These are phyloP conservation scores for Cutaneotrichosporon sp. DNA, from an alignment of 1,284 basidiomycete species.

Conservation along the genomic window DNA sequence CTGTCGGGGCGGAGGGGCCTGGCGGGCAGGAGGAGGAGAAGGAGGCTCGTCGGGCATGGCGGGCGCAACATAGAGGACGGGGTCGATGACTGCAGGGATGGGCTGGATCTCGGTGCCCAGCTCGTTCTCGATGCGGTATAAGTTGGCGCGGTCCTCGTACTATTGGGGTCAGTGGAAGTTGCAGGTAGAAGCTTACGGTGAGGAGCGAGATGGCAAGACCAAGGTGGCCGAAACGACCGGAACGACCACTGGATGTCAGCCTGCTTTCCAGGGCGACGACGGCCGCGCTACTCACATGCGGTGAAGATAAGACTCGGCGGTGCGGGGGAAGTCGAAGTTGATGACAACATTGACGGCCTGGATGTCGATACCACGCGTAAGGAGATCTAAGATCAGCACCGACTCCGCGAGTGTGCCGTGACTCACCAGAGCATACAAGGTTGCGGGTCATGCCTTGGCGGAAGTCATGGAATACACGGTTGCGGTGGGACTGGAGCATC, in stretches of 20 bases:
- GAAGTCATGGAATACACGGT: constrained; percentile 99
- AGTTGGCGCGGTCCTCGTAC: constrained; percentile 95
- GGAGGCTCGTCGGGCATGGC: constrained; percentile 34
- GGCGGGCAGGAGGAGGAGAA: constrained; percentile 27
- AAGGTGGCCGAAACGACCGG: constrained; percentile 94
- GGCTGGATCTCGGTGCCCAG: constrained; percentile 97
- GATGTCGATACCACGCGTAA: constrained; percentile 99
- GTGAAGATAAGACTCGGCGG: constrained; percentile 97
- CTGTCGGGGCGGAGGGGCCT: constrained; percentile 19
- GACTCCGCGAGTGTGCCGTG: background rate
- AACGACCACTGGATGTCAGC: constrained; percentile 71
- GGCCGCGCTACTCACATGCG: constrained; percentile 48
- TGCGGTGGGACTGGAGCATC: constrained; percentile 98
- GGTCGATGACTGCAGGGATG: constrained; percentile 89
- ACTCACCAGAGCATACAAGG: constrained; percentile 78
- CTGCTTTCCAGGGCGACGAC: background rate
- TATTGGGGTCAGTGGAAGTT: constrained; percentile 37
- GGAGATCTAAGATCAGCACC: constrained; percentile 67
- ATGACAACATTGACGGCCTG: constrained; percentile 99
- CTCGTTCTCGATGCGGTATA: constrained; percentile 98
- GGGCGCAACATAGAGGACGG: constrained; percentile 83
- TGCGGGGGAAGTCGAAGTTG: constrained; percentile 99
- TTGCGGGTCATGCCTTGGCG: constrained; percentile 97
- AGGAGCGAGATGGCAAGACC: constrained; percentile 96
- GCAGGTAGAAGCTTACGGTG: constrained; percentile 56